Evolutionary conservation across 257 asterid genomes (phyloP).

Genomic region (Rubia yunnanensis): DNA sequence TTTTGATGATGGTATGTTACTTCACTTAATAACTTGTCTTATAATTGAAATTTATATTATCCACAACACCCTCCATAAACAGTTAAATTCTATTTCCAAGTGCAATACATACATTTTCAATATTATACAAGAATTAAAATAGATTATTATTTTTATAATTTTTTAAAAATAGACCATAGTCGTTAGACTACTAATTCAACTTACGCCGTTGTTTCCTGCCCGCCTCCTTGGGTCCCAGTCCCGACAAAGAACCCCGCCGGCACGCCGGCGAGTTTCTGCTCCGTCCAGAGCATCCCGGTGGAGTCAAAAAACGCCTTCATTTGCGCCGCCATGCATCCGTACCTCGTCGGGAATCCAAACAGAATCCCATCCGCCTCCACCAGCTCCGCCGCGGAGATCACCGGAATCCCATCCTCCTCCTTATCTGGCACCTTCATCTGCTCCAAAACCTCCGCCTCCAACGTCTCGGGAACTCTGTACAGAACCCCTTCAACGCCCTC

Average conservation of each 20-base stretch:
- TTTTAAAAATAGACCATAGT: no score
- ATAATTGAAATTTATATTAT: no score
- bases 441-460: slow-evolving; percentile 26
- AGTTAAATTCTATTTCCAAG: no score
- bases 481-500: slow-evolving; percentile 46
- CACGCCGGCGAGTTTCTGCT: slow-evolving; percentile 80
- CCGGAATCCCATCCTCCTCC: slow-evolving; percentile 60
- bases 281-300: slow-evolving; percentile 78
- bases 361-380: slow-evolving; percentile 73
- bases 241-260: slow-evolving; percentile 98
- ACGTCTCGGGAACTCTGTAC: slow-evolving; percentile 43
- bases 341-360: slow-evolving; percentile 93
- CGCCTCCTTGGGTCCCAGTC: slow-evolving; percentile 99
- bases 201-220: slow-evolving; percentile 99
- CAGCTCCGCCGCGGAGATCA: slow-evolving; percentile 46
- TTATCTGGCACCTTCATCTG: slow-evolving; percentile 68
- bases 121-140: no score
- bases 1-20: no score
- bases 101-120: no score
- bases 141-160: no score
- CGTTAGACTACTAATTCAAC: no score
- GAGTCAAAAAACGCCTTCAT: slow-evolving; percentile 95
- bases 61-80: no score
- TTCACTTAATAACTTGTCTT: no score
- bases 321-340: slow-evolving; percentile 93